Percentiles rank a stretch among this genome's conserved stretches.
Conservation (phyloP, 345 rosid genomes). For the Chamaenerion angustifolium region DNA sequence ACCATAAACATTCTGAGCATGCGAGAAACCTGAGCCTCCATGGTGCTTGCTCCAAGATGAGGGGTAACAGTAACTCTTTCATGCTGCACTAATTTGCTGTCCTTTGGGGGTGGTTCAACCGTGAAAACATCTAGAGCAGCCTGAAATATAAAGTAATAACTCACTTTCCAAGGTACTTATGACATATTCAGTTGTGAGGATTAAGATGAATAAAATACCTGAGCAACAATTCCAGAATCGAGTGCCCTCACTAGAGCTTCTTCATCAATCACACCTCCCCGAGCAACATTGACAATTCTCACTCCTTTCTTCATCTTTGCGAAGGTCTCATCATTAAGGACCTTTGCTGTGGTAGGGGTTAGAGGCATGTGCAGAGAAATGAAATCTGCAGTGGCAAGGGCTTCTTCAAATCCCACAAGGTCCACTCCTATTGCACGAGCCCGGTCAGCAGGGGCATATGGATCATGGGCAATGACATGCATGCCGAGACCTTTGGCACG, state of each 20-base stretch:
- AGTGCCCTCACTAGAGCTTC: conserved; percentile 27
- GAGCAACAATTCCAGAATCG: conserved; percentile 29
- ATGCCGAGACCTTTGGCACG: conserved; percentile 37
- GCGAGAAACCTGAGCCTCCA: conserved; percentile 36
- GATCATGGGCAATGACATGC: conserved; percentile 31
- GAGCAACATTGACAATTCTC: conserved; percentile 31
- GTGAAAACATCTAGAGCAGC: conserved; percentile 27
- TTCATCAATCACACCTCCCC: conserved; percentile 30
- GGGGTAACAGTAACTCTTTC: conserved; percentile 41
- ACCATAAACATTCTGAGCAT: background rate
- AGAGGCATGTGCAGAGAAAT: conserved; percentile 40
- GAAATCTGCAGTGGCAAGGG: conserved; percentile 25
- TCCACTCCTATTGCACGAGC: conserved; percentile 22
- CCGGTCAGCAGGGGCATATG: conserved; percentile 29
- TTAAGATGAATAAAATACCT: conserved; percentile 9
- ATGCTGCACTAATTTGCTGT: conserved; percentile 29
- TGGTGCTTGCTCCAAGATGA: conserved; percentile 51
- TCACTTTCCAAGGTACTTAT: background rate
- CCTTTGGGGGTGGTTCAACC: conserved; percentile 31
- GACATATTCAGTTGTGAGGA: background rate
- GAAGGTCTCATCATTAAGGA: conserved; percentile 24
- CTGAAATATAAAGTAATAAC: background rate
- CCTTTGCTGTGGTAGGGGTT: conserved; percentile 22
- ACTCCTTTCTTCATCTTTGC: conserved; percentile 32
- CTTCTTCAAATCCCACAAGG: conserved; percentile 25